Evolutionary conservation across 2,329 filamentous ascomycete genomes (phyloP).

Genomic region (Xylariaceae sp.): DNA sequence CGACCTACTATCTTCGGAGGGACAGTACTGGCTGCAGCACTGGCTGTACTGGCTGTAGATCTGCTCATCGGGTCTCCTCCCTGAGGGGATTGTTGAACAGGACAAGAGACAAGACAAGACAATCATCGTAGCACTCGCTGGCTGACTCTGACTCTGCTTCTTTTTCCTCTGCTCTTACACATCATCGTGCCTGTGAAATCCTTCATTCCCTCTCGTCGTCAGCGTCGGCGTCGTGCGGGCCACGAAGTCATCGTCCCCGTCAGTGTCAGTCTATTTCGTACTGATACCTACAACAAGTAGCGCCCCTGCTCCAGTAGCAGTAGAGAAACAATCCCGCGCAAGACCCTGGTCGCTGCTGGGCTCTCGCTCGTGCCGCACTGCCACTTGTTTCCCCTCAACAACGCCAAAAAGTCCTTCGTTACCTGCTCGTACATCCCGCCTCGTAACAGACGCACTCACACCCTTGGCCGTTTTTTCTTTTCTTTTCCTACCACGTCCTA

Average conservation of each 20-base stretch:
- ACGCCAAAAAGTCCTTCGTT: not conserved
- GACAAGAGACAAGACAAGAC: not conserved
- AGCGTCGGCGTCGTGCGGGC: too few species aligned
- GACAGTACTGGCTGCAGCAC: not conserved
- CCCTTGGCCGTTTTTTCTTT: too few species aligned
- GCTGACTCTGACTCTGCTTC: not conserved
- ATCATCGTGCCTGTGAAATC: too few species aligned
- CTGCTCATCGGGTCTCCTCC: not conserved
- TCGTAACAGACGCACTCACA: too few species aligned
- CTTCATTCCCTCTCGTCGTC: not conserved
- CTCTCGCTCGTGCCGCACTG: too few species aligned
- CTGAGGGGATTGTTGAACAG: not conserved
- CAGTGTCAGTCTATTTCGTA: too few species aligned
- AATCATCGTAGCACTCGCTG: not conserved
- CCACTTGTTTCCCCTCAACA: not conserved
- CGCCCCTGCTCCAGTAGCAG: not conserved
- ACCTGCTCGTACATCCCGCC: too few species aligned
- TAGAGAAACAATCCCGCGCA: not conserved
- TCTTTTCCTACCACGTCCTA: too few species aligned
- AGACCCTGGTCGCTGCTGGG: not conserved
- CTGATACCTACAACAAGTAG: too few species aligned
- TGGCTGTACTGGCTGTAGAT: too few species aligned
- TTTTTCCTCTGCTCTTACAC: not conserved
- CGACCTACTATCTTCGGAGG: not conserved
- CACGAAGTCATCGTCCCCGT: too few species aligned